A percentile compares a stretch with the other conserved stretches of the same genome.
phyloP scores from a whole-genome alignment of 192 early-diverging fungal genomes.

The Chytriomyces sp. region DNA sequence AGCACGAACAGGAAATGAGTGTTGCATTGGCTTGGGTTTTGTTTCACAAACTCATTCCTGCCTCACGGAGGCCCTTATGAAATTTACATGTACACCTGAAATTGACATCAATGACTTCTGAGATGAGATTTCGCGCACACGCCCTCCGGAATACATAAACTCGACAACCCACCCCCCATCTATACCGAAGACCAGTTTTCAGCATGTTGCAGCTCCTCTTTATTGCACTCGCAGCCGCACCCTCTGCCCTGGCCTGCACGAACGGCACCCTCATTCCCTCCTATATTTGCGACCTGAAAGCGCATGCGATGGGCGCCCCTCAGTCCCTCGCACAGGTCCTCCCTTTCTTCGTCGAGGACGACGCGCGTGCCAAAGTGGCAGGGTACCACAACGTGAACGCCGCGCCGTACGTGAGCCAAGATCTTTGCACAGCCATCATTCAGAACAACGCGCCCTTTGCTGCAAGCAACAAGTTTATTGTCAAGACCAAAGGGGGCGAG shows the following conservation, averaged over 20 bases:
- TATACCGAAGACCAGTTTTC: too few species aligned
- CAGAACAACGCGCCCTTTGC: too few species aligned
- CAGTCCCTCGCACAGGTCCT: constrained; percentile 30
- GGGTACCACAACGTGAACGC: constrained; percentile 22
- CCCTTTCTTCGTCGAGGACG: constrained; percentile 26
- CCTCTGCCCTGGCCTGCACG: constrained; percentile 23
- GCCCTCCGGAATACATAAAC: too few species aligned
- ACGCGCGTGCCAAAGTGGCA: constrained; percentile 15
- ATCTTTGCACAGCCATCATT: constrained; percentile 30
- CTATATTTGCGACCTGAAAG: constrained; percentile 32
- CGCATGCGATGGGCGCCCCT: constrained; percentile 22
- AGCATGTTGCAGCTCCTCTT: not conserved
- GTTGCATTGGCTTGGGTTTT: too few species aligned
- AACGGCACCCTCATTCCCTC: constrained; percentile 34
- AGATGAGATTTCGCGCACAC: too few species aligned
- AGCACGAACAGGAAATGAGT: too few species aligned
- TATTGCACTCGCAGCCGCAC: not conserved
- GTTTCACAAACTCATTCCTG: too few species aligned
- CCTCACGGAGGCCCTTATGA: too few species aligned
- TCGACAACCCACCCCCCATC: too few species aligned
- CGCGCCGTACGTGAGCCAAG: constrained; percentile 8
- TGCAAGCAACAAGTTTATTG: not conserved
- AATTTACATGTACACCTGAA: too few species aligned
- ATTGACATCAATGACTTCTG: too few species aligned
- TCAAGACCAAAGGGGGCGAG: constrained; percentile 2